phyloP scores from a whole-genome alignment of 2,329 filamentous ascomycete species.

The Epichloe gansuensis region DNA sequence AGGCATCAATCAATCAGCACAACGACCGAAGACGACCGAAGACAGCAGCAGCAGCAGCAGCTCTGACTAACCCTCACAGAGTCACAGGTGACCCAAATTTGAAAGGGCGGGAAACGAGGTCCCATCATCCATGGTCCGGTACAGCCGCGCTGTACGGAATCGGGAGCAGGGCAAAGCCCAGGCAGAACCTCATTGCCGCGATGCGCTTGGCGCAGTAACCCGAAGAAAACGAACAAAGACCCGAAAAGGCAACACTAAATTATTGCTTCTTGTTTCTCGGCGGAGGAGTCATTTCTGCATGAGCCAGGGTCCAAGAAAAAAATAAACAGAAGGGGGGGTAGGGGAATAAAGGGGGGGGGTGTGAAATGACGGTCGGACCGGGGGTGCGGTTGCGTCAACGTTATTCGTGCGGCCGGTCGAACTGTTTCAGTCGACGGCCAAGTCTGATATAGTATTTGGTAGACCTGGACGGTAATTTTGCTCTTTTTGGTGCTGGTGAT shows the following conservation, averaged over 20 bases:
- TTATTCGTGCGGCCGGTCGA: too few species aligned
- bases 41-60: conserved; percentile 8
- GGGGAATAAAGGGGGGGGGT: not conserved
- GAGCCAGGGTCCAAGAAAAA: not conserved
- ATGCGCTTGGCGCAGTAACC: not conserved
- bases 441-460: too few species aligned
- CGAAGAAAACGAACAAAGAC: not conserved
- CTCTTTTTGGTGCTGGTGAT: too few species aligned
- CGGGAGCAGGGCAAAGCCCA: conserved; percentile 10
- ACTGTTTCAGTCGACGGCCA: too few species aligned
- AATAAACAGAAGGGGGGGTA: not conserved
- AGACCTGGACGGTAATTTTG: too few species aligned
- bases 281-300: conserved; percentile 1
- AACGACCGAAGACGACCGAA: not conserved
- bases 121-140: conserved; percentile 10
- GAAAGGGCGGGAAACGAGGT: conserved; percentile 9
- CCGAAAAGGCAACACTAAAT: not conserved
- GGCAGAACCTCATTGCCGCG: not conserved
- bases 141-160: conserved; percentile 10
- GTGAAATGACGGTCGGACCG: not conserved
- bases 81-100: conserved; percentile 11
- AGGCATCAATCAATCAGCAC: not conserved
- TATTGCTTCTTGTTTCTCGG: not conserved
- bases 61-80: conserved; percentile 21
- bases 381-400: too few species aligned